These are phyloP conservation scores for Eremomyces bilateralis DNA, from an alignment of 495 filamentous ascomycete species.

Conservation along the genomic window DNA sequence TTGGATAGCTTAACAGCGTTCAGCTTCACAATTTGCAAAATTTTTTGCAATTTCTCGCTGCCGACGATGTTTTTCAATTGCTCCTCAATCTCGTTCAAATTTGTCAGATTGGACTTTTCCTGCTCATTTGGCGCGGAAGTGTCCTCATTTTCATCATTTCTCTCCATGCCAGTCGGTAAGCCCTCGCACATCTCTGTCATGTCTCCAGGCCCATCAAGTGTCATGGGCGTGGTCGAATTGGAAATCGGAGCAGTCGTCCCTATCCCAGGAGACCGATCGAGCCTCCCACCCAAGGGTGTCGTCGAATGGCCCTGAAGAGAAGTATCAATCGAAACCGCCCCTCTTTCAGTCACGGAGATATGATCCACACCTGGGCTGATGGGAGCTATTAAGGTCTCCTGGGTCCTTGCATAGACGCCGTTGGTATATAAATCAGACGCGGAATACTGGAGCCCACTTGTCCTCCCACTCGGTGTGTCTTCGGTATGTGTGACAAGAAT, in stretches of 20 bases:
- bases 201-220: not conserved
- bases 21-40: constrained; percentile 16
- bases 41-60: not conserved
- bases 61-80: not conserved
- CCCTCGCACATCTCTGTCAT: not conserved
- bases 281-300: not conserved
- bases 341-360: not conserved
- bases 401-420: not conserved
- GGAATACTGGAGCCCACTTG: too few species aligned
- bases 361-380: not conserved
- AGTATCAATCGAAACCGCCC: not conserved
- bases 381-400: not conserved
- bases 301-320: not conserved
- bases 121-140: too few species aligned
- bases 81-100: not conserved
- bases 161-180: not conserved
- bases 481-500: too few species aligned
- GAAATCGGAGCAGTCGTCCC: not conserved
- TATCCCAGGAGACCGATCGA: not conserved
- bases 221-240: not conserved
- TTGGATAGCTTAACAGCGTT: too few species aligned
- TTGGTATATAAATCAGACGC: too few species aligned
- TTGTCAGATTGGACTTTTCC: too few species aligned
- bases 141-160: not conserved
- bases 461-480: too few species aligned